These are phyloP conservation scores for Linum usitatissimum DNA, from an alignment of 345 rosid species.

Conservation along the genomic window DNA sequence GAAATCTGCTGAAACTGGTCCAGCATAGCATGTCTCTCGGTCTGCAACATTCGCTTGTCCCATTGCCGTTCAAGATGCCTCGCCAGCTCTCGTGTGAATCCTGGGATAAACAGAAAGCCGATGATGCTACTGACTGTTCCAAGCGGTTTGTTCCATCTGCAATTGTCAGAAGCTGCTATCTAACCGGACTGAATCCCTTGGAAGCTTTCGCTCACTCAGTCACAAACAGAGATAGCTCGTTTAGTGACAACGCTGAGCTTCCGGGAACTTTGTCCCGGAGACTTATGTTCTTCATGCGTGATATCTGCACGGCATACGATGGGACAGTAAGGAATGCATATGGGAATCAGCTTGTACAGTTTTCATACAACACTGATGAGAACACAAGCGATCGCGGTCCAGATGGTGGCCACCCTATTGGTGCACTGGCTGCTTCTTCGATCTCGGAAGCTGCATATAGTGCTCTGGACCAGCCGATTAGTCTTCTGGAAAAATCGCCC, in stretches of 20 bases:
- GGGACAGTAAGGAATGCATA: constrained; percentile 79
- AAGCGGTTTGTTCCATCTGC: constrained; percentile 59
- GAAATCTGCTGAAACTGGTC: constrained; percentile 59
- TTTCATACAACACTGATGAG: constrained; percentile 39
- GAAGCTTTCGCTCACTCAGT: constrained; percentile 86
- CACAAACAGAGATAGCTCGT: constrained; percentile 69
- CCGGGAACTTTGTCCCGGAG: constrained; percentile 79
- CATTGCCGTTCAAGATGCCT: constrained; percentile 78
- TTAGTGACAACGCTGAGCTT: constrained; percentile 89
- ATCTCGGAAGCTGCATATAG: constrained; percentile 91
- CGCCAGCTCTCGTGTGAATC: constrained; percentile 47
- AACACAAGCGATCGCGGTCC: constrained; percentile 16
- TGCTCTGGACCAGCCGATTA: constrained; percentile 86
- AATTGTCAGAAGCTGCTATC: constrained; percentile 60
- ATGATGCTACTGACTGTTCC: constrained; percentile 31
- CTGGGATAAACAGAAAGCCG: constrained; percentile 47
- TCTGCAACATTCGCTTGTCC: constrained; percentile 64
- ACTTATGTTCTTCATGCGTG: constrained; percentile 85
- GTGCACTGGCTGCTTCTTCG: constrained; percentile 76
- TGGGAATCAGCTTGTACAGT: constrained; percentile 72
- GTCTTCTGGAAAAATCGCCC: constrained; percentile 75
- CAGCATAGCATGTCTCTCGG: constrained; percentile 93
- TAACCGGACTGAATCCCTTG: constrained; percentile 65
- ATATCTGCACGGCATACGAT: constrained; percentile 58
- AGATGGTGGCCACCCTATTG: constrained; percentile 62